These are phyloP conservation scores for Amylocarpus encephaloides DNA, from an alignment of 2,329 filamentous ascomycete species.

Conservation along the genomic window DNA sequence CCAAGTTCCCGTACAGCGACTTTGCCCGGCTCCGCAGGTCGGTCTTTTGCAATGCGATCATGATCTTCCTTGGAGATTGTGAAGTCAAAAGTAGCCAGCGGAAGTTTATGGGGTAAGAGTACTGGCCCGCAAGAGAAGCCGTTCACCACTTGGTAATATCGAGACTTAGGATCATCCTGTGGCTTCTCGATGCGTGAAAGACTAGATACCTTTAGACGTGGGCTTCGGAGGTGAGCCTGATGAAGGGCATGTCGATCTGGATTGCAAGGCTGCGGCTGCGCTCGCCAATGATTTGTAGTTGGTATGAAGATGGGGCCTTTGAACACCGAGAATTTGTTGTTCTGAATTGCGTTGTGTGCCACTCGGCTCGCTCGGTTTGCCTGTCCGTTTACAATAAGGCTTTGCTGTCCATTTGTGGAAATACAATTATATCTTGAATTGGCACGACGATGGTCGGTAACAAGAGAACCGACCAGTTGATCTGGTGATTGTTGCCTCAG, in stretches of 20 bases:
- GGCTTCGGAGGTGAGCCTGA: conserved; percentile 51
- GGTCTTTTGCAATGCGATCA: conserved; percentile 23
- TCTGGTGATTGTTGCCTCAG: conserved; percentile 15
- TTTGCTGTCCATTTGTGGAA: conserved; percentile 15
- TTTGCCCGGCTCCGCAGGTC: conserved; percentile 12
- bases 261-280: conserved; percentile 36
- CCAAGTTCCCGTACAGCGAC: conserved; percentile 32
- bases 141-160: conserved; percentile 50
- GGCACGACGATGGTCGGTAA: conserved; percentile 4
- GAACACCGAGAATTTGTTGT: background rate
- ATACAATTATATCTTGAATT: conserved; percentile 17
- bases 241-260: conserved; percentile 47
- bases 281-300: conserved; percentile 24
- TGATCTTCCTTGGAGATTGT: conserved; percentile 18
- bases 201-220: conserved; percentile 33
- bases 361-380: too few relatives aligned
- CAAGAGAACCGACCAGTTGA: conserved; percentile 9
- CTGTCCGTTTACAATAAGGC: background rate
- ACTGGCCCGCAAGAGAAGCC: conserved; percentile 44
- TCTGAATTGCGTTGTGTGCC: background rate
- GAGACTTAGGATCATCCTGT: conserved; percentile 19
- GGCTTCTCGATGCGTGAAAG: conserved; percentile 21
- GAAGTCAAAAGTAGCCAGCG: conserved; percentile 33
- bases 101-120: conserved; percentile 24
- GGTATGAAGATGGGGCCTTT: conserved; percentile 32